These are phyloP conservation scores for Pisolithus orientalis DNA, from an alignment of 768 basidiomycete genomes.

Conservation along the genomic window DNA sequence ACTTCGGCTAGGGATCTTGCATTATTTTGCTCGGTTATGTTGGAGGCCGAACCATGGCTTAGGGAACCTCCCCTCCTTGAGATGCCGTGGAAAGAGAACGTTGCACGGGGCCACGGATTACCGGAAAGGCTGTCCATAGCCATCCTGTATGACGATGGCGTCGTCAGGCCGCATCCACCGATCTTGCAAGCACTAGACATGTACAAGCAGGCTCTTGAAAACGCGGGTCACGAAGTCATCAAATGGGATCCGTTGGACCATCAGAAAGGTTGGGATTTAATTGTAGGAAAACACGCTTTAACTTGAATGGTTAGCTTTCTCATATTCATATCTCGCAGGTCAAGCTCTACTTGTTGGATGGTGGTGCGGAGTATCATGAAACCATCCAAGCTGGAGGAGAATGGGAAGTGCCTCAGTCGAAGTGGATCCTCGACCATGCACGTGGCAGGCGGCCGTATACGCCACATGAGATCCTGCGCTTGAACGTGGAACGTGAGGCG, in stretches of 20 bases:
- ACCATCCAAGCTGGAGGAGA: conserved; percentile 31
- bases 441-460: conserved; percentile 31
- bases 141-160: conserved; percentile 45
- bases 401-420: conserved; percentile 33
- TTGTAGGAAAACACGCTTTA: conserved; percentile 29
- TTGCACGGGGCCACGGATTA: conserved; percentile 32
- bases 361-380: conserved; percentile 39
- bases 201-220: conserved; percentile 33
- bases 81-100: conserved; percentile 42
- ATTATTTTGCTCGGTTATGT: conserved; percentile 43
- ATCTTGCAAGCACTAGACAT: conserved; percentile 35
- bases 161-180: conserved; percentile 46
- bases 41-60: conserved; percentile 42
- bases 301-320: conserved; percentile 6
- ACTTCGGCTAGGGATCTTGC: conserved; percentile 43
- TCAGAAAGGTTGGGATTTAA: conserved; percentile 39
- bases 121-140: conserved; percentile 39
- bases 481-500: conserved; percentile 38
- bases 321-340: conserved; percentile 22
- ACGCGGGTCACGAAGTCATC: conserved; percentile 48
- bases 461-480: conserved; percentile 37
- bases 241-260: conserved; percentile 42
- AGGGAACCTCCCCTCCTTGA: conserved; percentile 40
- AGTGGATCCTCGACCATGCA: conserved; percentile 40
- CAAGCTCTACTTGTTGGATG: conserved; percentile 46